Evolutionary conservation across 164 flowering plant genomes (phyloP), one percentile per base, ranked within the genome.

Genomic region (Tetracentron sinense): DNA sequence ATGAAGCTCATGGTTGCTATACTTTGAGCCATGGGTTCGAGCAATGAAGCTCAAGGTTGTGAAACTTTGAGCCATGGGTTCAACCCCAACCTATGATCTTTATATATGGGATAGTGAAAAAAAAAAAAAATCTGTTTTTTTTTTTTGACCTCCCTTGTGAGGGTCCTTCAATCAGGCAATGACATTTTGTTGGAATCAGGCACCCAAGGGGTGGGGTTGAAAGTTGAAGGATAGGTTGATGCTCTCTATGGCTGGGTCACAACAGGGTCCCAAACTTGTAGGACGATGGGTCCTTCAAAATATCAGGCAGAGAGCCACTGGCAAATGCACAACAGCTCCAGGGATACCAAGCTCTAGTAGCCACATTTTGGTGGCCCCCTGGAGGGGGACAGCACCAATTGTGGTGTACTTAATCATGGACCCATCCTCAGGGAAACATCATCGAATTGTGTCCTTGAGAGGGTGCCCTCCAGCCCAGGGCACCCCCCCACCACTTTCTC

Each of bases 351-450:
- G 51, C 60, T 52, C 64, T 38, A 35, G 31, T 58, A 49, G 51
- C 50, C 66, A 47, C 66, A 57, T 60, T 54, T 72, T 33, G 48
- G 69, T 31, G 62, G 64, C 61, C 48, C 56, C 42, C 16, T 21
- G 16, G 16, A 4, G 28, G 57, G 35, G 25, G 20, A 1, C n/a
- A 27, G 52, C 52, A 58, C 44, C 54, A 56, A 61, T 42, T 70
- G 62, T 70, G 55, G 71, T 67, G 62, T 60, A 70, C 50, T 70
- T 69, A 22, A 54, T 8, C 4, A 4, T 38, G 44, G 60, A 56
- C 53, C 64, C 64, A 30, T 16, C 61, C 35, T 6, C 22, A n/a
- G n/a, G n/a, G n/a, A n/a, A n/a, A n/a, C n/a, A n/a, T n/a, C n/a
- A n/a, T n/a, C n/a, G n/a, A n/a, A n/a, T n/a, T n/a, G n/a, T n/a